Percentiles rank a stretch among this genome's conserved stretches.
Conservation (phyloP, 495 filamentous ascomycete species). For the Eremomyces bilateralis region DNA sequence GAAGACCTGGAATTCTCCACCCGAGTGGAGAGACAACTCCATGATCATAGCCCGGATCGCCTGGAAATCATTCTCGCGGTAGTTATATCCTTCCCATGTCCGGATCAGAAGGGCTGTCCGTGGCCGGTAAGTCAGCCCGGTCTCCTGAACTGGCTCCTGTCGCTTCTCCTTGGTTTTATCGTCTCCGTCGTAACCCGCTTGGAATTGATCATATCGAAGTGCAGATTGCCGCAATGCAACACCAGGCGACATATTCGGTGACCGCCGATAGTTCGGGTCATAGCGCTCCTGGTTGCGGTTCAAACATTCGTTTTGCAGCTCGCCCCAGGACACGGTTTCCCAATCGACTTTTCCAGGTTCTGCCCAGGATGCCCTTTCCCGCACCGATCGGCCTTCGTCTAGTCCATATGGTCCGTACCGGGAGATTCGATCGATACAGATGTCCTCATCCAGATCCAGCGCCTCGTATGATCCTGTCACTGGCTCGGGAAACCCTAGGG, state of each 20-base stretch:
- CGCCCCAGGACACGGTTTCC: slow-evolving; percentile 47
- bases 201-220: slow-evolving; percentile 1
- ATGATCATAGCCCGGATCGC: slow-evolving; percentile 51
- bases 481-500: slow-evolving; percentile 20
- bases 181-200: slow-evolving; percentile 5
- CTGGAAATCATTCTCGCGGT: slow-evolving; percentile 46
- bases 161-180: slow-evolving; percentile 1
- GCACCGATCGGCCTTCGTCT: slow-evolving; percentile 17
- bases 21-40: slow-evolving; percentile 48
- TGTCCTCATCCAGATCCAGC: slow-evolving; percentile 22
- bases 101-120: slow-evolving; percentile 54
- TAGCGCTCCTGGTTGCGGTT: slow-evolving; percentile 41
- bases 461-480: slow-evolving; percentile 28
- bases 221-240: slow-evolving; percentile 2
- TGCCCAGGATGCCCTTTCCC: slow-evolving; percentile 18
- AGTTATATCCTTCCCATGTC: slow-evolving; percentile 42
- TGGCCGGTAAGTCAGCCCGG: slow-evolving; percentile 10
- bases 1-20: slow-evolving; percentile 58
- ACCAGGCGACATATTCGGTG: slow-evolving; percentile 1
- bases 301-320: slow-evolving; percentile 41
- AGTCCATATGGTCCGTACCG: slow-evolving; percentile 32
- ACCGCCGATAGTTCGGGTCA: slow-evolving; percentile 10
- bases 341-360: slow-evolving; percentile 29
- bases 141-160: background rate
- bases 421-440: slow-evolving; percentile 33